A percentile compares a stretch with the other conserved stretches of the same genome.
Evolutionary conservation across 208 protist genomes (phyloP).

Genomic region (Blechomonas ayalai): DNA sequence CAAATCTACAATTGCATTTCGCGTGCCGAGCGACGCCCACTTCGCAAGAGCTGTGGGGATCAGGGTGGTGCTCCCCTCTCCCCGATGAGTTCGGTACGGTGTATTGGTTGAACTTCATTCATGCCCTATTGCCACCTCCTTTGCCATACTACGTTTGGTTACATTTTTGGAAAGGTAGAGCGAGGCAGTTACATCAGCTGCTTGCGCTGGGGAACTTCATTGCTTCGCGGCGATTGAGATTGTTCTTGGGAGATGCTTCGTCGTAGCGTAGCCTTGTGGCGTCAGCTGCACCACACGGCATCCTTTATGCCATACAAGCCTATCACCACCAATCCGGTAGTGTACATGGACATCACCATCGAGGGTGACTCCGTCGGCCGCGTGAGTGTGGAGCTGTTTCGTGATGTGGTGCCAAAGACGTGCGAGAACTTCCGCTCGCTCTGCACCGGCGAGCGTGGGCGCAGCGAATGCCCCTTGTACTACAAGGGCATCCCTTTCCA

Average conservation of each 20-base stretch:
- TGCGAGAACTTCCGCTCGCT: constrained; percentile 93
- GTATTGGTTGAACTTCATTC: too few relatives aligned
- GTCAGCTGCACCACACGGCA: constrained; percentile 4
- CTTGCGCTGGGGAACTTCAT: too few relatives aligned
- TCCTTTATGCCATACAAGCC: constrained; percentile 57
- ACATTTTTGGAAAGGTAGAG: too few relatives aligned
- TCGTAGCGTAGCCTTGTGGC: constrained; percentile 7
- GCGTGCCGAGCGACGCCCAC: too few relatives aligned
- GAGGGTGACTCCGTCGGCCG: constrained; percentile 68
- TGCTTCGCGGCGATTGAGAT: too few relatives aligned
- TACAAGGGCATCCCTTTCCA: constrained; percentile 95
- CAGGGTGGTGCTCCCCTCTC: too few relatives aligned
- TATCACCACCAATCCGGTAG: constrained; percentile 57
- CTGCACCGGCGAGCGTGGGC: constrained; percentile 88
- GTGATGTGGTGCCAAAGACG: constrained; percentile 88
- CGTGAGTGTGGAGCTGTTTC: constrained; percentile 91
- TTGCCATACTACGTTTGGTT: too few relatives aligned
- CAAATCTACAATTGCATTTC: too few relatives aligned
- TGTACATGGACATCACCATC: constrained; percentile 83
- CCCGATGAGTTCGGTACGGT: too few relatives aligned
- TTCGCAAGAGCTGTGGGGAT: too few relatives aligned
- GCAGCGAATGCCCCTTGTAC: constrained; percentile 49
- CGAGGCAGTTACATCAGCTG: too few relatives aligned
- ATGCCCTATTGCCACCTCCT: too few relatives aligned
- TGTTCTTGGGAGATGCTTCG: neutral